Evolutionary conservation across 139 green algal species (phyloP), one percentile per base, ranked within the genome.

Genomic region (Picochlorum sp.): DNA sequence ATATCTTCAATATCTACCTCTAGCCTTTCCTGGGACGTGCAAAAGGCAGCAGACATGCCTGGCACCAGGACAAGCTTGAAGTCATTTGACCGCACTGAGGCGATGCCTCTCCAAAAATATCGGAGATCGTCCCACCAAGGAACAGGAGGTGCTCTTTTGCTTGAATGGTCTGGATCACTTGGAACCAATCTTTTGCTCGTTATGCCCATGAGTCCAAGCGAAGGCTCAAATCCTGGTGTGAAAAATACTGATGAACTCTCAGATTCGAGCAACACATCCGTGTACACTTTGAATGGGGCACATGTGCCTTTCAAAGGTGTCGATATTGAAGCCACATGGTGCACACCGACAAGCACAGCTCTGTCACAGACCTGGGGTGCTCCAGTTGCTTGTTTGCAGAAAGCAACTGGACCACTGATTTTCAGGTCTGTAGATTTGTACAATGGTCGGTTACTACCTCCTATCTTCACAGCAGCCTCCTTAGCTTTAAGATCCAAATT

Each of bases 211-310:
- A 83, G 59, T 49, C 50, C 68, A 45, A 89, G 72, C 3, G 68
- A 59, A 2, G 83, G 77, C 62, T 89, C 81, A 24, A 85, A 60
- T 11, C 81, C 83, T 14, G 66, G 51, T 38, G 74, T 71, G 64
- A 78, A 85, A 38, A 45, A 66, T 28, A 71, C 74, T 2, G 47
- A n/a, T 15, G 81, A 65, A 11, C 68, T 62, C 7, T 66, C 47
- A 30, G 74, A 70, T 23, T 77, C 67, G 0, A 77, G 52, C 5
- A 57, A 31, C 23, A 86, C 28, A 51, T 89, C 82, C 1, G 82
- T 90, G 72, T 85, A 92, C 50, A 84, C 73, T 73, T 92, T 92
- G 56, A 63, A 68, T 16, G 66, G 63, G 0, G 69, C 34, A 34
- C 52, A 70, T 45, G 57, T 75, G 52, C 81, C 20, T 31, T 59